Percentiles rank a stretch among this genome's conserved stretches.
Conservation (phyloP, 768 basidiomycete species). For the Psilocybe cyanescens region DNA sequence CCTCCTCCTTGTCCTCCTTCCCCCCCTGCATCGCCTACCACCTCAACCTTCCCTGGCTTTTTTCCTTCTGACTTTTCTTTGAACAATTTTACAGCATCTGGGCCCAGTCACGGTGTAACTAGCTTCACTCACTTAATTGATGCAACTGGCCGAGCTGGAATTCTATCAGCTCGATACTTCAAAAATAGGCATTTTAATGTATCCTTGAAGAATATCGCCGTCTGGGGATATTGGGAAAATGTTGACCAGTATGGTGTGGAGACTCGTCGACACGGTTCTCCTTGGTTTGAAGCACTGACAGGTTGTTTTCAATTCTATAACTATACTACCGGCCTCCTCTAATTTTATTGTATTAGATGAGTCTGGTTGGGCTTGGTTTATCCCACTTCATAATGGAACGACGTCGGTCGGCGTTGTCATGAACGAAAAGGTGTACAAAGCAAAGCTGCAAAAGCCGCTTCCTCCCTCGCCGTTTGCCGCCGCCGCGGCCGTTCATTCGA, state of each 20-base stretch:
- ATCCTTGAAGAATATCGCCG: constrained; percentile 72
- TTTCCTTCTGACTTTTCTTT: constrained; percentile 15
- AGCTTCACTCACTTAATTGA: constrained; percentile 73
- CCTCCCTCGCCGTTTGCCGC: constrained; percentile 32
- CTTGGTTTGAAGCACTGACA: constrained; percentile 74
- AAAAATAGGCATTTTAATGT: constrained; percentile 72
- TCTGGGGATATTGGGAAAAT: constrained; percentile 78
- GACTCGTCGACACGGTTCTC: constrained; percentile 56
- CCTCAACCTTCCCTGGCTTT: constrained; percentile 30
- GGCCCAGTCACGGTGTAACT: constrained; percentile 48
- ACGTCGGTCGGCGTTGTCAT: constrained; percentile 68
- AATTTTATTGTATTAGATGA: constrained; percentile 44
- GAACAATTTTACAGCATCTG: constrained; percentile 14
- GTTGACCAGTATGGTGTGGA: constrained; percentile 54
- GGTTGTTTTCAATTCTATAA: constrained; percentile 39
- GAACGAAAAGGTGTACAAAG: constrained; percentile 53
- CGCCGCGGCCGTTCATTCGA: constrained; percentile 24
- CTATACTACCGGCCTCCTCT: neutral
- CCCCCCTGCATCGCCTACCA: constrained; percentile 43
- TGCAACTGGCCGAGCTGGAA: constrained; percentile 72
- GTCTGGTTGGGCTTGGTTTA: constrained; percentile 76
- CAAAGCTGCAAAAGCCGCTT: constrained; percentile 33
- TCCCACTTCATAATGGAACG: constrained; percentile 66
- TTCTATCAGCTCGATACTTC: constrained; percentile 71
- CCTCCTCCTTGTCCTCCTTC: constrained; percentile 43